Evolutionary conservation across 129 eudicot species (phyloP).

Genomic region (Centrapalus pauciflorus): DNA sequence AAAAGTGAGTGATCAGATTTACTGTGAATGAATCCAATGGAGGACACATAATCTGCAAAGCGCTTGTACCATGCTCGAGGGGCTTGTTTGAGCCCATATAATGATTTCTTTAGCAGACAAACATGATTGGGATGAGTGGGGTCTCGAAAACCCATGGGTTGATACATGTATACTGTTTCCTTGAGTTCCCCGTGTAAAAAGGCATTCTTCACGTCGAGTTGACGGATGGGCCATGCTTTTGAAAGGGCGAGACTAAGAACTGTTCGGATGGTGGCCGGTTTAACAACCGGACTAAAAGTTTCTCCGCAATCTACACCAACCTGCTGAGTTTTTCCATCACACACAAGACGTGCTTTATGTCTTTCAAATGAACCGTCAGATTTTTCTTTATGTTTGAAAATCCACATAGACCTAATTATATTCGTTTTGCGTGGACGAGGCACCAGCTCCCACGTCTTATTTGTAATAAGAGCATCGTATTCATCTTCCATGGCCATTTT

Average conservation of each 20-base stretch:
- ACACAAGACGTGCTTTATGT: conserved; percentile 7
- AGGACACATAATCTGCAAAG: not conserved
- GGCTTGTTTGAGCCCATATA: not conserved
- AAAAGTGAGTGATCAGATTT: not conserved
- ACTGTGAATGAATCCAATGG: not conserved
- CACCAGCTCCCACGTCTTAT: not conserved
- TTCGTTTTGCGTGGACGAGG: not conserved
- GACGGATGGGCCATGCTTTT: not conserved
- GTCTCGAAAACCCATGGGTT: not conserved
- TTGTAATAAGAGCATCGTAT: not conserved
- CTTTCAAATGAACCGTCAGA: not conserved
- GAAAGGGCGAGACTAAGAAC: not conserved
- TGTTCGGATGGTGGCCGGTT: not conserved
- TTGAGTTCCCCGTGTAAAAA: not conserved
- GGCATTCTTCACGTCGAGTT: conserved; percentile 10
- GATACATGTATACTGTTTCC: not conserved
- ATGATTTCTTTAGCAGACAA: not conserved
- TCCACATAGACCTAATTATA: not conserved
- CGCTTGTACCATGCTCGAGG: not conserved
- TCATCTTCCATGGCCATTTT: not conserved
- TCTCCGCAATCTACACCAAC: not conserved
- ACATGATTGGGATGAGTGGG: not conserved
- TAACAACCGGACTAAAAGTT: not conserved
- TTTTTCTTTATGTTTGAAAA: not conserved
- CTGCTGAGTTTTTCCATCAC: not conserved